Percentiles rank a stretch among this genome's conserved stretches.
phyloP scores from a whole-genome alignment of 2,329 filamentous ascomycete genomes.

The Fusarium liriodendri region DNA sequence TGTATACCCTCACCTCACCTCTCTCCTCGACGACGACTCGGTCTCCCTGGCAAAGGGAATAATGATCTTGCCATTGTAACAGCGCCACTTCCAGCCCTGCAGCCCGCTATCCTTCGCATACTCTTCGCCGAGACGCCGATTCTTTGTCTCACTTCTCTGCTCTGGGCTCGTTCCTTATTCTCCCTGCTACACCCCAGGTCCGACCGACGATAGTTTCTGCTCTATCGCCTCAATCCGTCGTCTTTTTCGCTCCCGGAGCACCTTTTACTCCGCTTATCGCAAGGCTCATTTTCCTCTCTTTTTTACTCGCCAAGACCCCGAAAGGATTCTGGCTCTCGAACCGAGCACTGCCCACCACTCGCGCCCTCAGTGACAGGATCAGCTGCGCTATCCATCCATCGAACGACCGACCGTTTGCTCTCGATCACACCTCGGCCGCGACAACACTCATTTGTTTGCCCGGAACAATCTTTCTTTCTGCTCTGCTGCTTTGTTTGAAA shows the following conservation, averaged over 20 bases:
- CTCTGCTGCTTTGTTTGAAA: constrained; percentile 24
- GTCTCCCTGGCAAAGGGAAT: constrained; percentile 37
- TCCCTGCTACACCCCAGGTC: constrained; percentile 41
- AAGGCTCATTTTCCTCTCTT: constrained; percentile 28
- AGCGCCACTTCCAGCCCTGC: constrained; percentile 40
- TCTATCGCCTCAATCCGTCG: constrained; percentile 20
- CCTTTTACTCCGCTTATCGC: constrained; percentile 7
- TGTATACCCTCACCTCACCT: constrained; percentile 25
- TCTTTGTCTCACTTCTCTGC: constrained; percentile 48
- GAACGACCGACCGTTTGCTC: constrained; percentile 36
- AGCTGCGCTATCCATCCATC: constrained; percentile 44
- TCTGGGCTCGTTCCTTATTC: constrained; percentile 41
- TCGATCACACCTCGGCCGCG: constrained; percentile 33
- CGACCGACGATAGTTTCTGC: constrained; percentile 35
- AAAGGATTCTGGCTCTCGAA: constrained; percentile 22
- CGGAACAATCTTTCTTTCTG: constrained; percentile 12
- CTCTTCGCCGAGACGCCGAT: constrained; percentile 44
- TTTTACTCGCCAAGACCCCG: constrained; percentile 1
- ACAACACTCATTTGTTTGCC: constrained; percentile 39
- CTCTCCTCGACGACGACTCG: constrained; percentile 32
- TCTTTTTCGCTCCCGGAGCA: constrained; percentile 11
- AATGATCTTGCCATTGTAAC: constrained; percentile 45
- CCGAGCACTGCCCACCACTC: constrained; percentile 29
- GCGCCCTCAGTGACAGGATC: constrained; percentile 41
- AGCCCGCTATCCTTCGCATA: constrained; percentile 40